Evolutionary conservation across 345 rosid species (phyloP), one percentile per base, ranked within the genome.

Genomic region (Heritiera fomes): DNA sequence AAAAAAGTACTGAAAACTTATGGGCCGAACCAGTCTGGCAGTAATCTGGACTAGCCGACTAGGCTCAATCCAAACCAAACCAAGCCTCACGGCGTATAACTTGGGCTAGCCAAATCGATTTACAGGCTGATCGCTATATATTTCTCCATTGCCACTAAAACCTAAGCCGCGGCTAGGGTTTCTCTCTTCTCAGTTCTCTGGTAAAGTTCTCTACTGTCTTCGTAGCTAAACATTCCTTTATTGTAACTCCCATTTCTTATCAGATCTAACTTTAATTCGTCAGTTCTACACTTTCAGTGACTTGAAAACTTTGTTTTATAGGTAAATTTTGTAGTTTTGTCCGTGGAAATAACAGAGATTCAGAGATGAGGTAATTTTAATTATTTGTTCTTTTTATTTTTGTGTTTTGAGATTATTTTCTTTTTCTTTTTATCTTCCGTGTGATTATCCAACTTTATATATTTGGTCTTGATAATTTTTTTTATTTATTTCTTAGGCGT

Each of bases 301-400:
- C 18, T 5, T 61, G n/a, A 7, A 11, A 47, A 10, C 38, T 50
- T 10, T 50, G 59, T 7, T 79, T 63, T 5, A 7, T 81, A 83
- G 86, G 58, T n/a, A 14, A 34, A 49, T 72, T 23, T 69, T 53
- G 0, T 7, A 45, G 8, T 23, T 30, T 60, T 45, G 20, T 38
- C 47, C 23, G 64, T 23, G 38, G 81, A 38, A 73, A 53, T 2
- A 3, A 20, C 61, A 13, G 18, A 43, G 79, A 15, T 47, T 62
- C 78, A 75, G 58, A 28, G 66, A 84, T 84, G 88, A 86, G 88
- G 88, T 86, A 40, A 77, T 75, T 63, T 34, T 65, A 23, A 53
- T 5, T 46, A 15, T 6, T 4, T 28, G n/a, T 50, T 7, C 2
- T 40, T 2, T 18, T 9, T n/a, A 50, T 50, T 61, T 50, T 50